Evolutionary conservation across 176 grass and related monocot species (phyloP), one percentile per base, ranked within the genome.

Genomic region (Paspalum vaginatum): DNA sequence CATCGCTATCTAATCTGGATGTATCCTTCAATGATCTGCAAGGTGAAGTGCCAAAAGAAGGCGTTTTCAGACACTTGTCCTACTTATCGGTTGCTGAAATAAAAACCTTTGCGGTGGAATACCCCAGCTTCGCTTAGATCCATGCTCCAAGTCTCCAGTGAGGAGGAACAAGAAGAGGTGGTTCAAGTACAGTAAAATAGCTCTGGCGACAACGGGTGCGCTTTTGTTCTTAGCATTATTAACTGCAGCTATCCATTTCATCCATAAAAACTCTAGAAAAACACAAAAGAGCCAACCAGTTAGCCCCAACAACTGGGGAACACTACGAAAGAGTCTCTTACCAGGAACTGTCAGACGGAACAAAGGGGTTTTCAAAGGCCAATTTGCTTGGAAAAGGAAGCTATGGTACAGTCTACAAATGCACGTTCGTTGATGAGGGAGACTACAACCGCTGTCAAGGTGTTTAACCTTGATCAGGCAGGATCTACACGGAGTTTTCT

Each of bases 11-110:
- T 4, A 14, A 60, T 5, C 45, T 91, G 20, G 77, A 83, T 73
- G 9, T 86, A 27, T 86, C 83, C 8, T 90, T 64, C 73, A 83
- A 86, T 68, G 16, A 86, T 39, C 40, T 89, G 20, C 51, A 65
- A 0, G 87, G 82, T 12, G 37, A 74, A 76, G 77, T 89, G 9
- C 82, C 87, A 4, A 59, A 53, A 76, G 2, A 22, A 0, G 76
- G 82, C 20, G 5, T 81, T 68, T 89, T 89, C 18, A 17, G 42
- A 69, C 85, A 89, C 56, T 17, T 44, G 6, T 77, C 56, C 2
- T 67, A 67, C 13, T 18, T 81, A 11, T 68, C 77, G 42, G 42
- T 89, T 9, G 22, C 16, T 8, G 87, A 40, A 80, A 84, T 49
- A 48, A 26, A 40, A 2, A 61, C 9, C 1, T 87, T 20, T 83